Conservation (phyloP, 2,329 filamentous ascomycete species). For the Fusarium scirpi region DNA sequence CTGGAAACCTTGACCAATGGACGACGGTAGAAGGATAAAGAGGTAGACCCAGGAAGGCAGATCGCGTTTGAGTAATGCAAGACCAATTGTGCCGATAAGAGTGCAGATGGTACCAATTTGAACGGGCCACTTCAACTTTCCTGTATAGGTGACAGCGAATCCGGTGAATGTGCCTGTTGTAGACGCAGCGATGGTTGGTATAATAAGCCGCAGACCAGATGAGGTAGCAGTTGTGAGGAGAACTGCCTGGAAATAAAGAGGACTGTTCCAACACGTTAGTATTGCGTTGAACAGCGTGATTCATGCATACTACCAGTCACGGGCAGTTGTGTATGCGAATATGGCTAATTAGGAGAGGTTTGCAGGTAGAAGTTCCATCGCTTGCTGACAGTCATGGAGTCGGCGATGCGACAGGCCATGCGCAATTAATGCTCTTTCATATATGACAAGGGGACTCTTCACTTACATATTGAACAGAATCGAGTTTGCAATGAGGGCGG, state of each 20-base stretch:
- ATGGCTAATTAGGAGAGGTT: background rate
- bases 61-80: constrained; percentile 62
- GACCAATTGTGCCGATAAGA: constrained; percentile 62
- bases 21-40: constrained; percentile 66
- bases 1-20: constrained; percentile 71
- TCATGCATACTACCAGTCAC: background rate
- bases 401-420: background rate
- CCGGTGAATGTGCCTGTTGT: constrained; percentile 68
- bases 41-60: constrained; percentile 67
- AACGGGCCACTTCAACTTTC: constrained; percentile 70
- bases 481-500: constrained; percentile 64
- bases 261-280: constrained; percentile 55
- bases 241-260: constrained; percentile 82
- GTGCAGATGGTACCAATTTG: constrained; percentile 62
- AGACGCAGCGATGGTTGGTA: constrained; percentile 70
- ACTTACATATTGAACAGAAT: constrained; percentile 70
- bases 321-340: background rate
- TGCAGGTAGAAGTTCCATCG: background rate
- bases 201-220: constrained; percentile 78
- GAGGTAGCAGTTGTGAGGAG: constrained; percentile 75
- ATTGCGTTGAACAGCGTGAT: background rate
- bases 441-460: background rate
- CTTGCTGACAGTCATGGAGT: background rate
- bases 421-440: constrained; percentile 1
- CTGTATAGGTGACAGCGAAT: constrained; percentile 70